phyloP scores from a whole-genome alignment of 83 land plant genomes.

The Diphasiastrum complanatum region DNA sequence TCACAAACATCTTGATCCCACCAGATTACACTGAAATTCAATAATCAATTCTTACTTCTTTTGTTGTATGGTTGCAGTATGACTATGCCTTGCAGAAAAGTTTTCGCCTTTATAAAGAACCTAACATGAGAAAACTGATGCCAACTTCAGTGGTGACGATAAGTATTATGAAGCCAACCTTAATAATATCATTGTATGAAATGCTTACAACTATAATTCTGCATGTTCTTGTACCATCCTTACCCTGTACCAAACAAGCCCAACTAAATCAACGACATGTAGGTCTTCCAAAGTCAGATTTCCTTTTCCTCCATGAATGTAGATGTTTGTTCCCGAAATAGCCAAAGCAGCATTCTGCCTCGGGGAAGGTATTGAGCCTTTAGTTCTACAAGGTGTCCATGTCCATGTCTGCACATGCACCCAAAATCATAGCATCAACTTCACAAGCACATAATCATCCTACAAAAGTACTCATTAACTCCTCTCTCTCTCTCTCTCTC shows the following conservation, averaged over 20 bases:
- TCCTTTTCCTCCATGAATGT: slow-evolving; percentile 39
- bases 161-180: too few species aligned
- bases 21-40: too few species aligned
- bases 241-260: slow-evolving; percentile 35
- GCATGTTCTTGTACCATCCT: background rate
- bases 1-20: too few species aligned
- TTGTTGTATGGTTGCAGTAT: slow-evolving; percentile 19
- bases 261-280: slow-evolving; percentile 24
- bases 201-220: background rate
- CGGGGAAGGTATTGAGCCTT: slow-evolving; percentile 35
- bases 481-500: too few species aligned
- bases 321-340: slow-evolving; percentile 10
- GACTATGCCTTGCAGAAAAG: slow-evolving; percentile 21
- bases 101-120: slow-evolving; percentile 10
- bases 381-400: slow-evolving; percentile 33
- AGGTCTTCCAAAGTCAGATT: slow-evolving; percentile 29
- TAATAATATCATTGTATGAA: background rate
- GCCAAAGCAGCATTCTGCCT: slow-evolving; percentile 33
- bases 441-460: too few species aligned
- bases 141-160: too few species aligned
- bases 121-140: slow-evolving; percentile 6
- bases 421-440: background rate
- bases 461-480: too few species aligned
- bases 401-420: slow-evolving; percentile 27
- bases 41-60: slow-evolving; percentile 8